Evolutionary conservation across 306 rosid species (phyloP).

Genomic region (Cucumis melo): DNA sequence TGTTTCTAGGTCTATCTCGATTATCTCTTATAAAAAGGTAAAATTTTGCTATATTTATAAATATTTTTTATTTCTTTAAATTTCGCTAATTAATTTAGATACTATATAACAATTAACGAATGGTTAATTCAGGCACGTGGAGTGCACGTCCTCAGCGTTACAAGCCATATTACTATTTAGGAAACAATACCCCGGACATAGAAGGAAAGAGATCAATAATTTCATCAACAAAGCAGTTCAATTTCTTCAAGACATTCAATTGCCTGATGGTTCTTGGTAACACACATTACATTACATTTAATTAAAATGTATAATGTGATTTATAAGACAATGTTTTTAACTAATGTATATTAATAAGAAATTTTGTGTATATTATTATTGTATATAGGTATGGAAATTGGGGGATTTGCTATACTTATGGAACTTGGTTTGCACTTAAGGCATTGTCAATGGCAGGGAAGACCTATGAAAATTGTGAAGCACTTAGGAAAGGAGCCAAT

Average conservation of each 20-base stretch:
- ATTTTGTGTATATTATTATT: neutral
- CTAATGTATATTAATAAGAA: too few relatives aligned
- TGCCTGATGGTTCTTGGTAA: conserved; percentile 31
- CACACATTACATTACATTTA: neutral
- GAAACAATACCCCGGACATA: conserved; percentile 23
- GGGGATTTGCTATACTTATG: conserved; percentile 34
- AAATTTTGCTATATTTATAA: too few relatives aligned
- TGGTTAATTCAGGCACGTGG: conserved; percentile 14
- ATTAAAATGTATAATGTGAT: too few relatives aligned
- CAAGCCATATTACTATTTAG: conserved; percentile 21
- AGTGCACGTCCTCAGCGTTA: conserved; percentile 31
- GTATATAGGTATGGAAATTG: conserved; percentile 21
- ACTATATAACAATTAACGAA: neutral
- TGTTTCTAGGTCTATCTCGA: too few relatives aligned
- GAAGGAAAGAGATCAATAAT: conserved; percentile 25
- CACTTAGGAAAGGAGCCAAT: conserved; percentile 18
- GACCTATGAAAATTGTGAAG: conserved; percentile 19
- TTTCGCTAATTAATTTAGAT: too few relatives aligned
- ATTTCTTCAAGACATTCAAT: conserved; percentile 24
- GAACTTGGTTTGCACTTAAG: conserved; percentile 29
- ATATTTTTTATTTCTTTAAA: too few relatives aligned
- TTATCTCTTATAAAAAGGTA: too few relatives aligned
- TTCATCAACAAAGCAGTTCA: conserved; percentile 22
- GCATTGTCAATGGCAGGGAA: conserved; percentile 25
- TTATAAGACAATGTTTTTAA: too few relatives aligned